Evolutionary conservation across 345 rosid species (phyloP), one percentile per base, ranked within the genome.

Genomic region (Syzygium jambos): DNA sequence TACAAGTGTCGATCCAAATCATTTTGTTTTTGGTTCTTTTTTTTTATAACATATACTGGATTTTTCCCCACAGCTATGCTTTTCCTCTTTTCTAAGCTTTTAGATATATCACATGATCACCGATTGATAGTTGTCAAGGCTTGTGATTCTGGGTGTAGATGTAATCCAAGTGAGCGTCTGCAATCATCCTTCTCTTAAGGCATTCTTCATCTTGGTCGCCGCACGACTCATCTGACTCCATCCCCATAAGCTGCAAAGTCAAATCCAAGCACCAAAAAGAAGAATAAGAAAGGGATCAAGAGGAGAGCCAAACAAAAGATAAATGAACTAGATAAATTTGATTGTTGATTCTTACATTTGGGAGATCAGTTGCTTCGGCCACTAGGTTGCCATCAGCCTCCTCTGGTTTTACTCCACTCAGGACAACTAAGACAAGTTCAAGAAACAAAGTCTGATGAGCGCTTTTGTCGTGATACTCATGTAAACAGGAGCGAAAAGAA

Each of bases 121-220:
- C n/a, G 30, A 9, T 52, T 27, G 53, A 34, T 38, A 38, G 13
- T 4, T 11, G 30, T 88, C 87, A 93, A 85, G 94, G 95, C 86
- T 92, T 91, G 57, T 93, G 96, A 52, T 89, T 78, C 89, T 96
- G 97, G 83, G 97, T 96, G 93, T 96, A 96, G 68, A 96, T 94
- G 89, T 96, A 96, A 90, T 96, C 98, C 90, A 96, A 91, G 91
- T 95, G 98, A 87, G 98, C 93, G 30, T 95, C 98, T 55, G 93
- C 93, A 34, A 91, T 88, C 94, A 94, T 89, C 90, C 98, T 95
- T 91, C 96, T 91, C 88, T 91, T 90, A 88, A 89, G 11, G 88
- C 96, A 96, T 86, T 94, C 96, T 88, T 94, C 95, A 80, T 93
- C 95, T 52, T 84, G 78, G 30, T 84, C 88, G 15, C 57, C 86